phyloP scores from a whole-genome alignment of 148 eudicot genomes.

The Fallopia convolvulus region DNA sequence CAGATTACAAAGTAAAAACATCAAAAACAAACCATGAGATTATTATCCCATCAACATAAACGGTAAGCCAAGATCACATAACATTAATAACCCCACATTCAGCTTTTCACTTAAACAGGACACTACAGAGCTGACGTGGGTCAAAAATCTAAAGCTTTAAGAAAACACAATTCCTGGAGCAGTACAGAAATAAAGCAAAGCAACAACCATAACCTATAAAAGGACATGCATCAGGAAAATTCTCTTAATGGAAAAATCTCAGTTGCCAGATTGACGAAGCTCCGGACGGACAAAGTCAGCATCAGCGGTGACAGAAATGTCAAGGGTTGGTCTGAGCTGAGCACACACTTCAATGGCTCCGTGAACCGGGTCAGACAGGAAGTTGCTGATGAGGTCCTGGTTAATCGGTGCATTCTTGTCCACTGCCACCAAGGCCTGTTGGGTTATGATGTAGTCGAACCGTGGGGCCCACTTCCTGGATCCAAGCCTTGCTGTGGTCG shows the following conservation, averaged over 20 bases:
- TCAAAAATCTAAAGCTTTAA: not conserved
- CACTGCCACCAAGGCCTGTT: slow-evolving; percentile 90
- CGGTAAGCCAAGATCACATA: not conserved
- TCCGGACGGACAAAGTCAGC: slow-evolving; percentile 98
- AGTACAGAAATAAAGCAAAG: not conserved
- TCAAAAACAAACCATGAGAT: not conserved
- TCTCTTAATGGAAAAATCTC: not conserved
- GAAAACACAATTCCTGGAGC: not conserved
- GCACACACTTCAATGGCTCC: slow-evolving; percentile 93
- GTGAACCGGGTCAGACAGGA: slow-evolving; percentile 83
- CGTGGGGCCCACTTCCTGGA: slow-evolving; percentile 99
- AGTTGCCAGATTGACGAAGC: slow-evolving; percentile 49
- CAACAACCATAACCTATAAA: not conserved
- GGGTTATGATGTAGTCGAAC: slow-evolving; percentile 77
- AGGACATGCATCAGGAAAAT: not conserved
- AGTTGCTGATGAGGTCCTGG: slow-evolving; percentile 78
- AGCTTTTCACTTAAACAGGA: not conserved
- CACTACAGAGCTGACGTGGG: not conserved
- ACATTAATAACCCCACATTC: not conserved
- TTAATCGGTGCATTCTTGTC: slow-evolving; percentile 62
- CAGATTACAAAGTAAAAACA: no score
- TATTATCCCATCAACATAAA: not conserved
- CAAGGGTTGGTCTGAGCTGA: slow-evolving; percentile 82
- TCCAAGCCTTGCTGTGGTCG: slow-evolving; percentile 90
- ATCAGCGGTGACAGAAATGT: slow-evolving; percentile 85